Conservation (phyloP, 192 early-diverging fungal species). For the Kappamyces sp. region DNA sequence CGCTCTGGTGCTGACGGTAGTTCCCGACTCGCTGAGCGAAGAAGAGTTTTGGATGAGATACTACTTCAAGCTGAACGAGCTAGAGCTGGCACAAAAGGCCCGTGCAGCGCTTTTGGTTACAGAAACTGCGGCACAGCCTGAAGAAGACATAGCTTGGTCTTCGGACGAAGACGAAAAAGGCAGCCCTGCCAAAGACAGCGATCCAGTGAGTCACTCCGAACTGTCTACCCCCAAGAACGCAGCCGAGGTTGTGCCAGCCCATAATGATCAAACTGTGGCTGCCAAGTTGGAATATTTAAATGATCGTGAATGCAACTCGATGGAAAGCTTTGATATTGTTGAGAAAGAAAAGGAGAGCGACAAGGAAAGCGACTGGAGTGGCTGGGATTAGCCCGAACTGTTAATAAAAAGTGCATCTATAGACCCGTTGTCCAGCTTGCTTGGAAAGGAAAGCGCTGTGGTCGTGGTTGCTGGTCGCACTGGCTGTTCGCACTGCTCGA, state of each 20-base stretch:
- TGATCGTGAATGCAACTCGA: too few relatives aligned
- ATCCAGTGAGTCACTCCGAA: background rate
- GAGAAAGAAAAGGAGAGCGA: background rate
- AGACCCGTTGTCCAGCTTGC: too few relatives aligned
- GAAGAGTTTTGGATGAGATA: conserved; percentile 16
- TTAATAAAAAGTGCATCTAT: background rate
- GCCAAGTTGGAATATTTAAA: too few relatives aligned
- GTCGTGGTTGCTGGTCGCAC: too few relatives aligned
- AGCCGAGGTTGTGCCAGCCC: background rate
- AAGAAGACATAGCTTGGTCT: conserved; percentile 10
- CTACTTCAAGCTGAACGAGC: conserved; percentile 9
- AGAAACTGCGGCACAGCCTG: background rate
- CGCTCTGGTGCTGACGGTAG: background rate
- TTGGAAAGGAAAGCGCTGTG: too few relatives aligned
- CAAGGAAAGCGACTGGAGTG: conserved; percentile 11
- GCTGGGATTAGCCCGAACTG: conserved; percentile 10
- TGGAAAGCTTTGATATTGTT: conserved; percentile 13
- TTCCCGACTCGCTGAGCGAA: conserved; percentile 3
- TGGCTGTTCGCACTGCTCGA: too few relatives aligned
- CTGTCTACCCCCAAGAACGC: background rate
- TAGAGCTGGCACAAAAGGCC: conserved; percentile 10
- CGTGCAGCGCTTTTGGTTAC: background rate
- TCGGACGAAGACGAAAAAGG: conserved; percentile 2
- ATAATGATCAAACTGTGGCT: background rate
- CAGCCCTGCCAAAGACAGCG: background rate